Conservation (phyloP, 2,329 filamentous ascomycete species). For the Hypoxylon rubiginosum region DNA sequence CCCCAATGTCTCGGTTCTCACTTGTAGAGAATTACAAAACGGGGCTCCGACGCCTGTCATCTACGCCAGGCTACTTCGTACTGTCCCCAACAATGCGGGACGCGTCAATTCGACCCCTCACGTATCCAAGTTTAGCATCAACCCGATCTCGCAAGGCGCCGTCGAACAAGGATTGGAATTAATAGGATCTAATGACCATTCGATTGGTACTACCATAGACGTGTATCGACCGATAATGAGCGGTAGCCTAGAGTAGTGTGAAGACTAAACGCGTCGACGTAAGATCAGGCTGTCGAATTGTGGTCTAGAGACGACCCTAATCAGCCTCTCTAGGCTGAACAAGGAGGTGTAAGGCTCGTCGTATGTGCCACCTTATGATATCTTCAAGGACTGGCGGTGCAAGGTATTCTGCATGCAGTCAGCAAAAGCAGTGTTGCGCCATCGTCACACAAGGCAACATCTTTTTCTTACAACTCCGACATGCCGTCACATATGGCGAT, state of each 20-base stretch:
- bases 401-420: slow-evolving; percentile 18
- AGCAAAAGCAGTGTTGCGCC: slow-evolving; percentile 10
- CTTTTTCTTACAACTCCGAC: not conserved
- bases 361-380: not conserved
- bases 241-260: not conserved
- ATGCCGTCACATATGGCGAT: slow-evolving; percentile 5
- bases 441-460: not conserved
- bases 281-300: not conserved
- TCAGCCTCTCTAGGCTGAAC: not conserved
- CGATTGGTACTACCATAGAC: not conserved
- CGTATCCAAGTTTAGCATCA: not conserved
- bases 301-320: not conserved
- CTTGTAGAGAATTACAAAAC: too few relatives aligned
- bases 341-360: not conserved
- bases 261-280: slow-evolving; percentile 8
- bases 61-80: not conserved
- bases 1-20: not conserved
- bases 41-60: too few relatives aligned
- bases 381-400: not conserved
- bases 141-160: slow-evolving; percentile 28
- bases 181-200: not conserved
- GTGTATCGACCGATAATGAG: not conserved
- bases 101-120: slow-evolving; percentile 18
- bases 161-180: slow-evolving; percentile 2
- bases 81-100: slow-evolving; percentile 3